phyloP scores from a whole-genome alignment of 768 basidiomycete species.

The Psilocybe cubensis region DNA sequence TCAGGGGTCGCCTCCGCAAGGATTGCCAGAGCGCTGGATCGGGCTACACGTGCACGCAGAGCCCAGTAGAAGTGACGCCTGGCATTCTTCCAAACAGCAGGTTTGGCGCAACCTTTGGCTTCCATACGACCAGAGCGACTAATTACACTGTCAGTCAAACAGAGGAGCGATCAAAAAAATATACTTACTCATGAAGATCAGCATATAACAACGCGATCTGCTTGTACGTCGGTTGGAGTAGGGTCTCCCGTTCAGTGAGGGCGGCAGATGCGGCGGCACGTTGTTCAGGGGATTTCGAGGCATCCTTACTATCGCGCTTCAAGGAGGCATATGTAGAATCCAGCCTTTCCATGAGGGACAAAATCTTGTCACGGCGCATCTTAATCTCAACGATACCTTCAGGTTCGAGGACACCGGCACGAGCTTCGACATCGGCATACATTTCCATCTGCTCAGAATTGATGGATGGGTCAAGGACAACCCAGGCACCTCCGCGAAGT shows the following conservation, averaged over 20 bases:
- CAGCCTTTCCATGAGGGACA: constrained; percentile 90
- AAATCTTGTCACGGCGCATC: constrained; percentile 93
- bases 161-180: constrained; percentile 4
- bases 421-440: constrained; percentile 95
- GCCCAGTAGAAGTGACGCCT: constrained; percentile 95
- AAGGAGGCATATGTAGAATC: constrained; percentile 81
- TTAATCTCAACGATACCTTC: constrained; percentile 98
- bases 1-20: constrained; percentile 76
- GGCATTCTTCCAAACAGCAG: constrained; percentile 86
- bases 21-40: constrained; percentile 61
- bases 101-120: constrained; percentile 92
- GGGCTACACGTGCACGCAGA: constrained; percentile 79
- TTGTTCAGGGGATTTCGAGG: constrained; percentile 73
- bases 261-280: constrained; percentile 69
- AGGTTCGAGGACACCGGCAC: constrained; percentile 95
- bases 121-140: constrained; percentile 97
- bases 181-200: constrained; percentile 90
- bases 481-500: constrained; percentile 98
- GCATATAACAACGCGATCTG: constrained; percentile 94
- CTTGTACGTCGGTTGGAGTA: constrained; percentile 89
- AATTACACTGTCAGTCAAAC: constrained; percentile 15
- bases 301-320: constrained; percentile 81
- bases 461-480: constrained; percentile 97
- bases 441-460: constrained; percentile 98
- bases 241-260: constrained; percentile 74